Evolutionary conservation across 257 asterid species (phyloP).

Genomic region (Solanum acaule): DNA sequence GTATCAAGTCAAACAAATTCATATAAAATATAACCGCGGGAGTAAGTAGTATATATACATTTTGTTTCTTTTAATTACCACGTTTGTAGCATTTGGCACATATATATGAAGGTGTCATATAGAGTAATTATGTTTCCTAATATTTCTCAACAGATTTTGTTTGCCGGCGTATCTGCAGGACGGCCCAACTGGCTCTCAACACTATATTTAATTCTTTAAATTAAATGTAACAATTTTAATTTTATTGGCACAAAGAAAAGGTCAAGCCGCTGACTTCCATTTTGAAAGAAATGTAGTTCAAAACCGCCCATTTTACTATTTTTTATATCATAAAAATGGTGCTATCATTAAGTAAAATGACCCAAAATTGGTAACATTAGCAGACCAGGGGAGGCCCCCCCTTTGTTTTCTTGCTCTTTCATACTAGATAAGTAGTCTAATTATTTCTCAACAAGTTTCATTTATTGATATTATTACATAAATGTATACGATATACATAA

Average conservation of each 20-base stretch:
- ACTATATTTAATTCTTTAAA: background rate
- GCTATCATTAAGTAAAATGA: slow-evolving; percentile 9
- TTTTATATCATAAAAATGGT: background rate
- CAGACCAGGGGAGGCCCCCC: background rate
- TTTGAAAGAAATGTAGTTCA: background rate
- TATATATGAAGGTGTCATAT: background rate
- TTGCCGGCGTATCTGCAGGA: background rate
- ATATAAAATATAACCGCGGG: too few species aligned
- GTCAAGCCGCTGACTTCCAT: background rate
- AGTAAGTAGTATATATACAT: background rate
- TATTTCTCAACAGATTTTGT: background rate
- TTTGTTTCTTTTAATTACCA: background rate
- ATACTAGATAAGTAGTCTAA: background rate
- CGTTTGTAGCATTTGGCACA: background rate
- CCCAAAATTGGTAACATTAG: background rate
- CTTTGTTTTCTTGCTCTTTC: background rate
- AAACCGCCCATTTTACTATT: background rate
- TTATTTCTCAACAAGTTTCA: background rate
- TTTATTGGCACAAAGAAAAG: background rate
- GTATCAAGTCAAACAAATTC: background rate
- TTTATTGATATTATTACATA: background rate
- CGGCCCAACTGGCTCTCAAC: background rate
- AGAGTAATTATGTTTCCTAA: background rate
- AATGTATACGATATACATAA: background rate
- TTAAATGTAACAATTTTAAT: background rate